Conservation (phyloP, 2,329 filamentous ascomycete species). For the Penicillium palitans region DNA sequence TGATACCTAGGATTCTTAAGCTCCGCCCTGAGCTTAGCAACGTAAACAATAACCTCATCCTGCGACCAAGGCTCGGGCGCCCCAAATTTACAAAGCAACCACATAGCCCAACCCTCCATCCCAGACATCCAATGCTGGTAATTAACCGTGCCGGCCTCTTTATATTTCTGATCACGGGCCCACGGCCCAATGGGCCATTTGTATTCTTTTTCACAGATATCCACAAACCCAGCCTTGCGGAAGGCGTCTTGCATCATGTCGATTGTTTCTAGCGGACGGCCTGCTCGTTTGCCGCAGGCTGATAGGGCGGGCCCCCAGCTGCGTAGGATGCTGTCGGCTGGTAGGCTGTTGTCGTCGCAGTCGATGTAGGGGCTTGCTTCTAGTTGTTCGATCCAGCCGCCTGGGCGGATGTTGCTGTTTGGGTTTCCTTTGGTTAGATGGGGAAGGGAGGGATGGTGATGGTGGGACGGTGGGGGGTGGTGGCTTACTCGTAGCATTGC, state of each 20-base stretch:
- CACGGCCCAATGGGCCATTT: slow-evolving; percentile 35
- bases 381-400: slow-evolving; percentile 25
- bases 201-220: slow-evolving; percentile 31
- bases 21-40: slow-evolving; percentile 22
- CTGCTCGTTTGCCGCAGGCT: slow-evolving; percentile 24
- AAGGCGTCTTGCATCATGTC: slow-evolving; percentile 26
- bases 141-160: slow-evolving; percentile 45
- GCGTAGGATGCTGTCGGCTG: slow-evolving; percentile 15
- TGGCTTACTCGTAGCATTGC: slow-evolving; percentile 21
- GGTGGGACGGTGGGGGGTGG: no score
- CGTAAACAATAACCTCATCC: slow-evolving; percentile 22
- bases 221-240: slow-evolving; percentile 32
- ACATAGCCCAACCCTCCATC: slow-evolving; percentile 31
- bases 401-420: slow-evolving; percentile 20
- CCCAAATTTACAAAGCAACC: slow-evolving; percentile 28
- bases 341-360: slow-evolving; percentile 21
- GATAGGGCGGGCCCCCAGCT: slow-evolving; percentile 20
- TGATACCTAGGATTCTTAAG: slow-evolving; percentile 22
- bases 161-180: slow-evolving; percentile 30
- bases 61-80: slow-evolving; percentile 23
- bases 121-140: slow-evolving; percentile 29
- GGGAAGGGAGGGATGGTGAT: no score
- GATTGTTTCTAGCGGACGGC: slow-evolving; percentile 25
- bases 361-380: slow-evolving; percentile 21
- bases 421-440: background rate